These are phyloP conservation scores for Sugiyamaella smithiae DNA, from an alignment of 805 yeast genomes.

Conservation along the genomic window DNA sequence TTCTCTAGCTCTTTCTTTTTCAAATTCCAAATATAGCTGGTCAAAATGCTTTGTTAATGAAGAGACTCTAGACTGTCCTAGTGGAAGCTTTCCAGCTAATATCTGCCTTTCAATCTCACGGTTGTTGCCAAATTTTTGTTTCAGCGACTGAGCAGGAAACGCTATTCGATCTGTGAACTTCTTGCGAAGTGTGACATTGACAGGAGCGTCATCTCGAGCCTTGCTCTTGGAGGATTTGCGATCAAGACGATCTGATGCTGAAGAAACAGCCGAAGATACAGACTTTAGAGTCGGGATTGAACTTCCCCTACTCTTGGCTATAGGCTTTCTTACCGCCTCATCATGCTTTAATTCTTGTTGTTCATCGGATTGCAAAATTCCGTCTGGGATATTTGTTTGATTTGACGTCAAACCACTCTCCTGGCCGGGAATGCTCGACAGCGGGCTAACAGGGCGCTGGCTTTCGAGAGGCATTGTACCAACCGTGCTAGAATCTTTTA, in stretches of 20 bases:
- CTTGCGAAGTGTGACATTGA: constrained; percentile 3
- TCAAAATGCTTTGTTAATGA: constrained; percentile 63
- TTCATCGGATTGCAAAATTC: not conserved
- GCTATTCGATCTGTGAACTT: constrained; percentile 19
- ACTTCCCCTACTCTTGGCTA: constrained; percentile 4
- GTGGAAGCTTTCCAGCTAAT: constrained; percentile 9
- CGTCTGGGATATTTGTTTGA: no score
- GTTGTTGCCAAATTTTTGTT: constrained; percentile 18
- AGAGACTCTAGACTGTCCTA: constrained; percentile 29
- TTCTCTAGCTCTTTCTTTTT: constrained; percentile 79
- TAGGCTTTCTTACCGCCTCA: constrained; percentile 1
- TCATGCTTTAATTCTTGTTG: constrained; percentile 4
- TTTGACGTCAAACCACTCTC: not conserved
- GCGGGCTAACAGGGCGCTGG: not conserved
- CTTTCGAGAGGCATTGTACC: no score
- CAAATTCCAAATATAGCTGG: constrained; percentile 79
- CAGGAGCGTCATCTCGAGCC: not conserved
- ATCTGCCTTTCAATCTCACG: constrained; percentile 28
- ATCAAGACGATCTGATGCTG: not conserved
- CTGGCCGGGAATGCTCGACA: no score
- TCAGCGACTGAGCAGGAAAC: constrained; percentile 18
- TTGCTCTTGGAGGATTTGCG: not conserved
- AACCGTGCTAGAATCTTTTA: not conserved
- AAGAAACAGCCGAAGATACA: not conserved
- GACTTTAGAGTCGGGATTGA: constrained; percentile 15